Conservation (phyloP, 2,329 filamentous ascomycete species). For the Alternaria sp. region DNA sequence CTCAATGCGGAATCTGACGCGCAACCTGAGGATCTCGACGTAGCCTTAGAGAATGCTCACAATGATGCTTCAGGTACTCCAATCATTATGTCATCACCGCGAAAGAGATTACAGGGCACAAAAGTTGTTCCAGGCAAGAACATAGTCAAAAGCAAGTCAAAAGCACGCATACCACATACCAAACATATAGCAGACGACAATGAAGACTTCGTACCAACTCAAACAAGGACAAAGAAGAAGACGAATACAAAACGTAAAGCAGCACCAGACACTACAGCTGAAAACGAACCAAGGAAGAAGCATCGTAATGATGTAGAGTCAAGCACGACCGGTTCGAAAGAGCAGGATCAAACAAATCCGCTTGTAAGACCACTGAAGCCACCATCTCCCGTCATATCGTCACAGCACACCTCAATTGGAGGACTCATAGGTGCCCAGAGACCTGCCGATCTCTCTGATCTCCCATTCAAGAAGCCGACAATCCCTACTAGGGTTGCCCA, state of each 20-base stretch:
- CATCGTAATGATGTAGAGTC: background rate
- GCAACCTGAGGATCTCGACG: background rate
- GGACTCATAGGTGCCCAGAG: slow-evolving; percentile 19
- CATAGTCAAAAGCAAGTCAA: background rate
- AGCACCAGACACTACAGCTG: background rate
- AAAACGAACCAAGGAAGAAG: slow-evolving; percentile 3
- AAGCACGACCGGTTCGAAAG: background rate
- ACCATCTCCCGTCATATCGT: slow-evolving; percentile 1
- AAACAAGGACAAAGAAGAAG: slow-evolving; percentile 8
- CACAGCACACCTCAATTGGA: slow-evolving; percentile 23
- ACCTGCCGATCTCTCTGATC: slow-evolving; percentile 1
- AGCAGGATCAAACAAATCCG: slow-evolving; percentile 1
- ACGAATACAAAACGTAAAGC: slow-evolving; percentile 20
- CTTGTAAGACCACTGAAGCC: slow-evolving; percentile 3
- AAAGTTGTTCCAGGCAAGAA: background rate
- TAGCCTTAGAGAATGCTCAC: background rate
- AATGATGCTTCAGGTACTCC: background rate
- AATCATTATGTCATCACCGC: background rate
- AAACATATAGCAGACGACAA: slow-evolving; percentile 21
- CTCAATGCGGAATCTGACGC: slow-evolving; percentile 8
- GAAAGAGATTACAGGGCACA: slow-evolving; percentile 3
- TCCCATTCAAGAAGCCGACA: slow-evolving; percentile 29
- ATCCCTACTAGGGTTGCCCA: slow-evolving; percentile 14
- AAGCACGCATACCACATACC: background rate
- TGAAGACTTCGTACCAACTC: slow-evolving; percentile 17